phyloP scores from a whole-genome alignment of 2,329 filamentous ascomycete genomes.

The Aureobasidium uvarum region DNA sequence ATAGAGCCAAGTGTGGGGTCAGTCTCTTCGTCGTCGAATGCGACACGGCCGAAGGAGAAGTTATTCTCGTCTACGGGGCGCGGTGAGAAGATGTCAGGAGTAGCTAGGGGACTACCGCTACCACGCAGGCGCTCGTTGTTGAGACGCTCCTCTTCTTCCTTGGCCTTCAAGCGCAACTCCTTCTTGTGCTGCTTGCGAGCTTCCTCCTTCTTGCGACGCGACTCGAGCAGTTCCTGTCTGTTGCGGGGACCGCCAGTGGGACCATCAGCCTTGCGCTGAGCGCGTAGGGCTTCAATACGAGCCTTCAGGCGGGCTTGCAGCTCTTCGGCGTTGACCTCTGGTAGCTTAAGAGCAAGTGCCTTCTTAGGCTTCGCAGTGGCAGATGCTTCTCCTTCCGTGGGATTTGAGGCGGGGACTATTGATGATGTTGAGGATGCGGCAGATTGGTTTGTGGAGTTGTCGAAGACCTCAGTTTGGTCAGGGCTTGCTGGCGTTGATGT shows the following conservation, averaged over 20 bases:
- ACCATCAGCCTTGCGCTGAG: constrained; percentile 82
- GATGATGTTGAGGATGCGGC: constrained; percentile 50
- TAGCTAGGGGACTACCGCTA: constrained; percentile 56
- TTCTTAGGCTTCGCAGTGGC: constrained; percentile 32
- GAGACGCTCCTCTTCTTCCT: constrained; percentile 70
- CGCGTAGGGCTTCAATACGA: constrained; percentile 80
- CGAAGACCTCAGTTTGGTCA: constrained; percentile 41
- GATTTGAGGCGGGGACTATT: constrained; percentile 40
- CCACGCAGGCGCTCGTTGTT: constrained; percentile 57
- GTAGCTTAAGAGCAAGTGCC: constrained; percentile 36
- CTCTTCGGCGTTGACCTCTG: constrained; percentile 67
- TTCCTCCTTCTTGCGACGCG: constrained; percentile 80
- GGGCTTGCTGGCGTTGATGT: constrained; percentile 40
- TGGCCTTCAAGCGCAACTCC: constrained; percentile 72
- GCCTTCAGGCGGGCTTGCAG: constrained; percentile 76
- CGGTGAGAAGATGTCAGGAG: constrained; percentile 47
- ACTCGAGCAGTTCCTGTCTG: constrained; percentile 87
- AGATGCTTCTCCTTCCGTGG: constrained; percentile 32
- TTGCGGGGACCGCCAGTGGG: constrained; percentile 79
- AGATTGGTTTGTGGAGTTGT: constrained; percentile 42
- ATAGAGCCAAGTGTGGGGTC: constrained; percentile 65
- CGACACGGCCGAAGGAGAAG: constrained; percentile 88
- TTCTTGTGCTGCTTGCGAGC: constrained; percentile 87
- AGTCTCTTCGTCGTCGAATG: constrained; percentile 82
- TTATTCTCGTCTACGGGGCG: constrained; percentile 54